Percentiles rank a stretch among this genome's conserved stretches.
Evolutionary conservation across 768 basidiomycete species (phyloP).

Genomic region (Hortiboletus campestris): DNA sequence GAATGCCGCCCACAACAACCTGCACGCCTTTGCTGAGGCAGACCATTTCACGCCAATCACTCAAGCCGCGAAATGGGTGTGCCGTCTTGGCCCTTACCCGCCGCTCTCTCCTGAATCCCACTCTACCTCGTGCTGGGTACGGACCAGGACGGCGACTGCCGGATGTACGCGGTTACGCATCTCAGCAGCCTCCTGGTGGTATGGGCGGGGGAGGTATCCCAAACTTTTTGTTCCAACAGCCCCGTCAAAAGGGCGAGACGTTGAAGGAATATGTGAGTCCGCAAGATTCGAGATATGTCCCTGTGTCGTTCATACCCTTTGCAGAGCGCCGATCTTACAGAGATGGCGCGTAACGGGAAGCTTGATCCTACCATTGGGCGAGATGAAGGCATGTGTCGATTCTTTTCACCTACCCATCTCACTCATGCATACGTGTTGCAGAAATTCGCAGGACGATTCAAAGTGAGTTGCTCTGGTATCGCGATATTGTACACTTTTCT

Average conservation of each 20-base stretch:
- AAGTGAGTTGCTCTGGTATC: conserved; percentile 46
- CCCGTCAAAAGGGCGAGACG: conserved; percentile 78
- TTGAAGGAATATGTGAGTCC: conserved; percentile 73
- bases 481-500: neutral
- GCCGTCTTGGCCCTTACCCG: conserved; percentile 9
- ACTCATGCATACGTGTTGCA: conserved; percentile 16
- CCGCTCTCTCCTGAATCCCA: neutral
- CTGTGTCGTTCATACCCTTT: neutral
- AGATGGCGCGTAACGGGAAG: conserved; percentile 80
- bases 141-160: neutral
- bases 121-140: neutral
- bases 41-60: conserved; percentile 11
- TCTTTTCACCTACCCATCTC: neutral
- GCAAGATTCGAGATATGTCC: conserved; percentile 10
- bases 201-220: conserved; percentile 47
- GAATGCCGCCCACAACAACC: conserved; percentile 11
- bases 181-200: conserved; percentile 43
- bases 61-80: conserved; percentile 21
- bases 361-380: conserved; percentile 89
- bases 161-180: conserved; percentile 42
- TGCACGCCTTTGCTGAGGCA: neutral
- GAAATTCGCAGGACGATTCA: conserved; percentile 92
- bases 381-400: conserved; percentile 59
- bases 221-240: conserved; percentile 53
- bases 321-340: conserved; percentile 81